These are phyloP conservation scores for Pharnaceum exiguum DNA, from an alignment of 148 eudicot genomes.

Conservation along the genomic window DNA sequence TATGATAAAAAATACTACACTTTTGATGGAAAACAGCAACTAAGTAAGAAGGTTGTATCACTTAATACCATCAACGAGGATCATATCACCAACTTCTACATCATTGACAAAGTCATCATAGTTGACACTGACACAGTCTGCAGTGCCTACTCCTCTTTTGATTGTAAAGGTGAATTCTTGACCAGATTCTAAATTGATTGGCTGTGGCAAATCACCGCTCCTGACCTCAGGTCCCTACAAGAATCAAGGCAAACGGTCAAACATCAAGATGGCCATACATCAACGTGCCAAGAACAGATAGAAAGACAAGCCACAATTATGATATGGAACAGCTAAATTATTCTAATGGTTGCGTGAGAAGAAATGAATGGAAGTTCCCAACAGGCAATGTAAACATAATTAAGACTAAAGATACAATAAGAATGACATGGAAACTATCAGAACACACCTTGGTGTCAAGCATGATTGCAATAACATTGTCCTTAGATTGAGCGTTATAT, in stretches of 20 bases:
- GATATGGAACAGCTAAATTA: neutral
- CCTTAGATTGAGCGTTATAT: slow-evolving; percentile 81
- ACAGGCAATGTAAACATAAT: no score
- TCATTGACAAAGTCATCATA: slow-evolving; percentile 98
- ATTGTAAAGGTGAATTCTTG: slow-evolving; percentile 95
- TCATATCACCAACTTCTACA: slow-evolving; percentile 93
- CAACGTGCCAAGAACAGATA: neutral
- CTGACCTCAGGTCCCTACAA: slow-evolving; percentile 97
- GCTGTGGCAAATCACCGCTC: slow-evolving; percentile 99
- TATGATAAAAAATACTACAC: neutral
- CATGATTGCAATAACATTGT: slow-evolving; percentile 96
- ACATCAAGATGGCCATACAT: neutral
- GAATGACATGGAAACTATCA: neutral
- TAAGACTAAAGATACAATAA: neutral
- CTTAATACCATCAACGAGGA: slow-evolving; percentile 89
- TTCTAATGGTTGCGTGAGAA: no score
- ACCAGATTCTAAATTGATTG: slow-evolving; percentile 66
- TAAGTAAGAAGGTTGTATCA: neutral
- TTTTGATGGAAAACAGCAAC: neutral
- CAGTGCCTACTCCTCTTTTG: slow-evolving; percentile 85
- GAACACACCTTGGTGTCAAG: slow-evolving; percentile 83
- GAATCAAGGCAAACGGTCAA: neutral
- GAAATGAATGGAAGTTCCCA: no score
- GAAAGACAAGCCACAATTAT: neutral
- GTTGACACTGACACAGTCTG: slow-evolving; percentile 90